phyloP scores from a whole-genome alignment of 2,329 filamentous ascomycete genomes.

The Aspergillus clavatus region DNA sequence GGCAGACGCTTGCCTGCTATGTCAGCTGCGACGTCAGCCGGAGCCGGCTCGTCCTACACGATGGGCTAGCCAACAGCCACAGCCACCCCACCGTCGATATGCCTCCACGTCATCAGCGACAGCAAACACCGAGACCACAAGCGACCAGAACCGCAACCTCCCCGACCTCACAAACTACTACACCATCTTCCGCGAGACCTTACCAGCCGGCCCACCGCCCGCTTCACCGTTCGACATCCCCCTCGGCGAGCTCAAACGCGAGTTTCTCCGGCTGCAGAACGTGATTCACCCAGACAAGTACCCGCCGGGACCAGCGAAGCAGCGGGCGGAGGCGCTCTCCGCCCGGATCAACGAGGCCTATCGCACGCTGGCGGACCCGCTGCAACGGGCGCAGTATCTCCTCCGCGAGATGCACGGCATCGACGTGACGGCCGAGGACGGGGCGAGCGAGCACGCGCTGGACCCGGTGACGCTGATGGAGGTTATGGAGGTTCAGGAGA shows the following conservation, averaged over 20 bases:
- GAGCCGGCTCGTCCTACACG: background rate
- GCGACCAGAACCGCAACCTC: slow-evolving; percentile 12
- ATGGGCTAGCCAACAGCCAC: background rate
- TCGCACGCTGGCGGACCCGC: slow-evolving; percentile 71
- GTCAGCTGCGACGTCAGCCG: slow-evolving; percentile 9
- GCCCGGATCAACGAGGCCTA: slow-evolving; percentile 88
- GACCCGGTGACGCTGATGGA: slow-evolving; percentile 74
- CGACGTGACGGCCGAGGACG: slow-evolving; percentile 70
- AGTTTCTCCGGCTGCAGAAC: slow-evolving; percentile 80
- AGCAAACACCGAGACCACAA: background rate
- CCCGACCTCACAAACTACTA: slow-evolving; percentile 62
- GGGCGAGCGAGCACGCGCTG: slow-evolving; percentile 62
- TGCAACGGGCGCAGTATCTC: slow-evolving; percentile 83
- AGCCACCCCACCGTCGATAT: slow-evolving; percentile 10
- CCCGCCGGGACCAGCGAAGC: slow-evolving; percentile 43
- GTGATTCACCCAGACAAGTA: slow-evolving; percentile 48
- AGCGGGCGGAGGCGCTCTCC: slow-evolving; percentile 69
- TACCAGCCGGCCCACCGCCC: slow-evolving; percentile 74
- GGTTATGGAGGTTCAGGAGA: slow-evolving; percentile 74
- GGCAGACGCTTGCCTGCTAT: slow-evolving; percentile 13
- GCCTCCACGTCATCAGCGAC: slow-evolving; percentile 17
- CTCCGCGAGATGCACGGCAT: slow-evolving; percentile 62
- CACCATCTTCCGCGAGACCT: slow-evolving; percentile 76
- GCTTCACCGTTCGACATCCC: slow-evolving; percentile 70
- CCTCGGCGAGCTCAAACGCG: slow-evolving; percentile 63